Conservation (phyloP, 2,329 filamentous ascomycete species). For the Apiospora malaysiana region DNA sequence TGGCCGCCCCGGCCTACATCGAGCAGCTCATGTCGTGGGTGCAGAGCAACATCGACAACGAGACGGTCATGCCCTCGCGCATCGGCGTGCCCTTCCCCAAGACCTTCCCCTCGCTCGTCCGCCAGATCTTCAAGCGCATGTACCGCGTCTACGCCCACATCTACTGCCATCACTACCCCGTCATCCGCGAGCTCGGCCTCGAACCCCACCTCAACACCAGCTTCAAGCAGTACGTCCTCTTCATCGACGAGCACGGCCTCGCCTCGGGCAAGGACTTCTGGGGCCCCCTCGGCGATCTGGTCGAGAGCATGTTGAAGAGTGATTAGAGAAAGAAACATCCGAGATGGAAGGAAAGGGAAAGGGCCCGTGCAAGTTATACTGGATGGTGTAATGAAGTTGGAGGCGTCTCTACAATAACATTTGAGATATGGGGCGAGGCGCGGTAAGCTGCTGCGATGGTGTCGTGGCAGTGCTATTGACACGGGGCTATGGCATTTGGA, state of each 20-base stretch:
- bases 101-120: slow-evolving; percentile 84
- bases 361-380: background rate
- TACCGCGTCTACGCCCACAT: slow-evolving; percentile 99
- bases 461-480: background rate
- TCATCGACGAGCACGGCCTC: slow-evolving; percentile 94
- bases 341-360: background rate
- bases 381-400: background rate
- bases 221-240: slow-evolving; percentile 99
- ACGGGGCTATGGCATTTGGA: background rate
- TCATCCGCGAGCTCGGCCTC: slow-evolving; percentile 91
- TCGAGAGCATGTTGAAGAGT: slow-evolving; percentile 96
- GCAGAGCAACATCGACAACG: slow-evolving; percentile 93
- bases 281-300: slow-evolving; percentile 92
- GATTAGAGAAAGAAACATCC: slow-evolving; percentile 62
- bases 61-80: slow-evolving; percentile 90
- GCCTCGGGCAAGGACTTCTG: slow-evolving; percentile 96
- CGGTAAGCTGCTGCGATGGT: background rate
- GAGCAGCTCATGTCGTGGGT: slow-evolving; percentile 98
- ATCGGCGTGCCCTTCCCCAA: slow-evolving; percentile 96
- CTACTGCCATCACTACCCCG: slow-evolving; percentile 99
- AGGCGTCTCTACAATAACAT: background rate
- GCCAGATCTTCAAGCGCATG: slow-evolving; percentile 98
- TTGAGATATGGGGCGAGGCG: background rate
- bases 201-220: slow-evolving; percentile 98
- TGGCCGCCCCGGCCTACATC: slow-evolving; percentile 96